A percentile compares a stretch with the other conserved stretches of the same genome.
phyloP scores from a whole-genome alignment of 2,329 filamentous ascomycete species.

The Domatiomyces globalis region DNA sequence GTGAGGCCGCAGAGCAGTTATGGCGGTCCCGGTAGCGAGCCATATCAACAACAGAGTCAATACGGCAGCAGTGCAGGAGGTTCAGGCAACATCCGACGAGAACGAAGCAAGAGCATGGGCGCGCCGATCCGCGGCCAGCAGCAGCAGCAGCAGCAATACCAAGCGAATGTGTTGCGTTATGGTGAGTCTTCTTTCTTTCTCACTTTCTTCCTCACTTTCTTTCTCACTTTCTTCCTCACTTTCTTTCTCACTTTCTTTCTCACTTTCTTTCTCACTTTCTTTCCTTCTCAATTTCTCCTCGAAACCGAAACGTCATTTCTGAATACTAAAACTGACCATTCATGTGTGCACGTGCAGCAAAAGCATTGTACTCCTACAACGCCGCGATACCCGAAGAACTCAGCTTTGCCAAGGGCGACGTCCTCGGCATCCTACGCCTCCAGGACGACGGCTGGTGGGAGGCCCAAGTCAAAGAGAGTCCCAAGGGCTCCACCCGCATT shows the following conservation, averaged over 20 bases:
- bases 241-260: neutral
- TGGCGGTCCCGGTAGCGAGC: slow-evolving; percentile 29
- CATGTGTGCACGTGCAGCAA: slow-evolving; percentile 43
- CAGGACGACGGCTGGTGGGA: slow-evolving; percentile 99
- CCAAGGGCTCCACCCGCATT: slow-evolving; percentile 28
- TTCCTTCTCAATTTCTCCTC: too few species aligned
- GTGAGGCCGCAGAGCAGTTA: slow-evolving; percentile 37
- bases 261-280: neutral
- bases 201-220: neutral
- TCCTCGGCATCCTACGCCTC: slow-evolving; percentile 71
- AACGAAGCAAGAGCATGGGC: slow-evolving; percentile 70
- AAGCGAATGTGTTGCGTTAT: slow-evolving; percentile 59
- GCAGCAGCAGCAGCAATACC: neutral
- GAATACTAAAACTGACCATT: slow-evolving; percentile 5
- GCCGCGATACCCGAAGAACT: slow-evolving; percentile 93
- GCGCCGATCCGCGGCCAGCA: slow-evolving; percentile 35
- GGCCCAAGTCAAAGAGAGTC: slow-evolving; percentile 66
- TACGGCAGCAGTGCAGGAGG: slow-evolving; percentile 15
- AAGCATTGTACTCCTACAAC: slow-evolving; percentile 85
- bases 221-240: neutral
- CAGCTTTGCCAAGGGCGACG: slow-evolving; percentile 81
- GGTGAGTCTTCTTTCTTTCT: slow-evolving; percentile 47
- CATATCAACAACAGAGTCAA: slow-evolving; percentile 18
- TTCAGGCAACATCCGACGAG: slow-evolving; percentile 32
- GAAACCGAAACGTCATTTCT: neutral